Evolutionary conservation across 2,329 filamentous ascomycete genomes (phyloP).

Genomic region (Didymella arachidicola): DNA sequence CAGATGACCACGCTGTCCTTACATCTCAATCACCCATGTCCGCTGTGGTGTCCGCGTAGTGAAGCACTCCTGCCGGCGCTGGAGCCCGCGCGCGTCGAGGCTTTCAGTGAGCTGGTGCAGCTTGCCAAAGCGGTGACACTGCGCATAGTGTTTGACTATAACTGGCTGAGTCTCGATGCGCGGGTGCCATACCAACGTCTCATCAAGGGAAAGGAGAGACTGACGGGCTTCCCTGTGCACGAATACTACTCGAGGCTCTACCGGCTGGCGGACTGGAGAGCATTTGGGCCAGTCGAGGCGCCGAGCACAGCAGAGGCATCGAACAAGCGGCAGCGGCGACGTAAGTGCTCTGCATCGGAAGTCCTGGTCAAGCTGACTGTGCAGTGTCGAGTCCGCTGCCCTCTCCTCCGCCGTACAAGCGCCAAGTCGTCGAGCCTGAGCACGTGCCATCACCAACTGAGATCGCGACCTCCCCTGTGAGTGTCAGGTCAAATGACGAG

Average conservation of each 20-base stretch:
- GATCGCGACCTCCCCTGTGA: slow-evolving; percentile 1
- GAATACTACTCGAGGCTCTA: not conserved
- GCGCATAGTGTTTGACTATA: not conserved
- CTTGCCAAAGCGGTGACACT: not conserved
- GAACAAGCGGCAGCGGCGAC: not conserved
- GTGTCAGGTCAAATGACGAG: not conserved
- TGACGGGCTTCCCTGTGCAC: not conserved
- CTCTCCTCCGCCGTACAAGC: slow-evolving; percentile 1
- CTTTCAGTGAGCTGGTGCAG: slow-evolving; percentile 1
- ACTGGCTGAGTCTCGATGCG: not conserved
- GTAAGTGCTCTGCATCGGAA: not conserved
- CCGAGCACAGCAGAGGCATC: not conserved
- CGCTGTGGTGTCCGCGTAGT: slow-evolving; percentile 2
- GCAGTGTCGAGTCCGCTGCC: not conserved
- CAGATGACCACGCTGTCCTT: not conserved
- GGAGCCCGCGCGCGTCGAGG: not conserved
- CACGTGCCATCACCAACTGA: not conserved
- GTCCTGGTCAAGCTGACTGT: not conserved
- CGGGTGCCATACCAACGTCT: not conserved
- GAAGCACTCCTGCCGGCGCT: not conserved
- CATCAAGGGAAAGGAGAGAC: not conserved
- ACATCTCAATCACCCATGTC: not conserved
- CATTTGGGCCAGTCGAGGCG: not conserved
- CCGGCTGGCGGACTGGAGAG: not conserved
- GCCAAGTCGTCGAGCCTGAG: not conserved